Percentiles rank a stretch among this genome's conserved stretches.
These are phyloP conservation scores for Trichoderma gamsii DNA, from an alignment of 495 filamentous ascomycete genomes.

Conservation along the genomic window DNA sequence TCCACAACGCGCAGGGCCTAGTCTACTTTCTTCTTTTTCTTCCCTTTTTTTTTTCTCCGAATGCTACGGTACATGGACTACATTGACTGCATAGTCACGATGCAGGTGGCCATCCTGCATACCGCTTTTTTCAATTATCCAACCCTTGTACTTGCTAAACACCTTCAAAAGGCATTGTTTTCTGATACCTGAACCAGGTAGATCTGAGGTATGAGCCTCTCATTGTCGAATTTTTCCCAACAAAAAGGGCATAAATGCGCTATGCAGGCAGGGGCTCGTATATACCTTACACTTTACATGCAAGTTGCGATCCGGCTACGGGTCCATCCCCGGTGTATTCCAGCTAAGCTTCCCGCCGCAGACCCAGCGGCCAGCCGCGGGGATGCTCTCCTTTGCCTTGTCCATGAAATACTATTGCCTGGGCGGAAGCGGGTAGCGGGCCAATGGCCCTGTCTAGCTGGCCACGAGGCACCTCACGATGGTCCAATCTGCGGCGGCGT, in stretches of 20 bases:
- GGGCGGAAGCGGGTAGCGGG: conserved; percentile 11
- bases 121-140: neutral
- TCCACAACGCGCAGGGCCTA: conserved; percentile 9
- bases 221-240: neutral
- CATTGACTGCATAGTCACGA: neutral
- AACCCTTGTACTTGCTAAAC: neutral
- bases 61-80: neutral
- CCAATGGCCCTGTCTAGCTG: conserved; percentile 6
- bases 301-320: conserved; percentile 1
- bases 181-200: neutral
- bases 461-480: conserved; percentile 8
- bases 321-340: neutral
- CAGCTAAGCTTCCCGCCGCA: conserved; percentile 1
- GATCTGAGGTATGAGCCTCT: neutral
- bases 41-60: neutral
- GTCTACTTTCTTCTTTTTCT: neutral
- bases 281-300: neutral
- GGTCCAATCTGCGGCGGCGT: conserved; percentile 1
- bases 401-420: neutral
- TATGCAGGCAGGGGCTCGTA: neutral
- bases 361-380: neutral
- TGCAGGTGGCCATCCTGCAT: neutral
- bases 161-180: neutral
- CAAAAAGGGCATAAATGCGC: neutral
- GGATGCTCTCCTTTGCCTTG: neutral